phyloP scores from a whole-genome alignment of 192 early-diverging fungal species.

The Phycomyces nitens region DNA sequence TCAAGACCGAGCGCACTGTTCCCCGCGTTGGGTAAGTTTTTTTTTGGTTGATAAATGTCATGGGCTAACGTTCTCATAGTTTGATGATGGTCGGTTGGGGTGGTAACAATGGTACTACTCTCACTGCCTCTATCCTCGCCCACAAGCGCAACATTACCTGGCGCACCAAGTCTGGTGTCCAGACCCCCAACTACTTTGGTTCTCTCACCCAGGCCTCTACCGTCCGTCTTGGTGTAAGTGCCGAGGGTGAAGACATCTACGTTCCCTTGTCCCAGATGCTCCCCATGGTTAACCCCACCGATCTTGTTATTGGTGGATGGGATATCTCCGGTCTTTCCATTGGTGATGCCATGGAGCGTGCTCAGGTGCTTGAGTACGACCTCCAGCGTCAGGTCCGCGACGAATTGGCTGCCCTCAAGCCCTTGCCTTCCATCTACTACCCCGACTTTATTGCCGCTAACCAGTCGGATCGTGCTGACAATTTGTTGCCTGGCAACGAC shows the following conservation, averaged over 20 bases:
- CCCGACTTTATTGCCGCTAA: constrained; percentile 99
- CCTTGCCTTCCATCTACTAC: constrained; percentile 96
- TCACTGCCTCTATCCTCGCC: constrained; percentile 95
- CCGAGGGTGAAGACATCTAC: constrained; percentile 81
- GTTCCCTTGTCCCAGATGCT: constrained; percentile 91
- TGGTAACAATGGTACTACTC: constrained; percentile 98
- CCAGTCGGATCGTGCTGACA: constrained; percentile 95
- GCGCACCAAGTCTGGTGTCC: constrained; percentile 90
- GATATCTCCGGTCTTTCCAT: constrained; percentile 89
- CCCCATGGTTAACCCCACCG: constrained; percentile 96
- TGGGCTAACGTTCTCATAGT: too few relatives aligned
- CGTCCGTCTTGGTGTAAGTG: constrained; percentile 87
- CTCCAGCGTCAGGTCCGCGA: constrained; percentile 89
- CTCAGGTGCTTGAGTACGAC: constrained; percentile 94
- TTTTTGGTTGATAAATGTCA: not conserved
- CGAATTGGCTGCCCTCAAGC: constrained; percentile 77
- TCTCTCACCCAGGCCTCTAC: constrained; percentile 96
- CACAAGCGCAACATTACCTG: constrained; percentile 86
- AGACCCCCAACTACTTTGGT: constrained; percentile 95
- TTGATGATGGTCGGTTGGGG: constrained; percentile 99
- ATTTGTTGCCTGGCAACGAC: constrained; percentile 75
- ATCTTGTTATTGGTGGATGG: constrained; percentile 98
- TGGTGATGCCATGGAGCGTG: constrained; percentile 90
- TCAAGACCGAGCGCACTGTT: constrained; percentile 80
- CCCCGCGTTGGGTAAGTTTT: constrained; percentile 74